Percentiles rank a stretch among this genome's conserved stretches.
These are phyloP conservation scores for Talaromyces sp. DNA, from an alignment of 2,329 filamentous ascomycete genomes.

Conservation along the genomic window DNA sequence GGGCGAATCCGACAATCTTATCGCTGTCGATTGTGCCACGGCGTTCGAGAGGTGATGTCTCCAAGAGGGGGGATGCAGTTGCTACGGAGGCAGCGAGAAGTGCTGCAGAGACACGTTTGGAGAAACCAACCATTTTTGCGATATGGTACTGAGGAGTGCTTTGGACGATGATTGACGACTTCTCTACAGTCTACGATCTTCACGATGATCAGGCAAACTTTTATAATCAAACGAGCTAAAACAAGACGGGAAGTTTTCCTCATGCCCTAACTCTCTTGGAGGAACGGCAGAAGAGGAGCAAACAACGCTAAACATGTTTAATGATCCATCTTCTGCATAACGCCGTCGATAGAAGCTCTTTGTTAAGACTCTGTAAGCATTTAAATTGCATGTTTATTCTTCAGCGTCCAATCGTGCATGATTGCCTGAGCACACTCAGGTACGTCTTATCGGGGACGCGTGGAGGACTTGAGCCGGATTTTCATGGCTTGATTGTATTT, in stretches of 20 bases:
- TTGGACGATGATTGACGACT: neutral
- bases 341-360: neutral
- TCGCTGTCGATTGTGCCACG: constrained; percentile 48
- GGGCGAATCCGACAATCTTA: constrained; percentile 53
- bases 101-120: neutral
- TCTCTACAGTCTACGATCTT: neutral
- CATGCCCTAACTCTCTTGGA: neutral
- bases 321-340: neutral
- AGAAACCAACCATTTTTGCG: neutral
- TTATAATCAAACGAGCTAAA: neutral
- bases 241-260: neutral
- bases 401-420: constrained; percentile 1
- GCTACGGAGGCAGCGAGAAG: neutral
- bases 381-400: neutral
- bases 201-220: neutral
- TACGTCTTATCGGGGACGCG: neutral
- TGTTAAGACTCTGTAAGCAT: neutral
- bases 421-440: neutral
- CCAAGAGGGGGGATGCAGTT: neutral
- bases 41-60: neutral
- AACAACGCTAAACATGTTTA: neutral
- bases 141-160: neutral
- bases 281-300: neutral
- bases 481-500: neutral
- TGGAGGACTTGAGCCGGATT: neutral